These are phyloP conservation scores for Lolium perenne DNA, from an alignment of 176 grass and related monocot species.

Conservation along the genomic window DNA sequence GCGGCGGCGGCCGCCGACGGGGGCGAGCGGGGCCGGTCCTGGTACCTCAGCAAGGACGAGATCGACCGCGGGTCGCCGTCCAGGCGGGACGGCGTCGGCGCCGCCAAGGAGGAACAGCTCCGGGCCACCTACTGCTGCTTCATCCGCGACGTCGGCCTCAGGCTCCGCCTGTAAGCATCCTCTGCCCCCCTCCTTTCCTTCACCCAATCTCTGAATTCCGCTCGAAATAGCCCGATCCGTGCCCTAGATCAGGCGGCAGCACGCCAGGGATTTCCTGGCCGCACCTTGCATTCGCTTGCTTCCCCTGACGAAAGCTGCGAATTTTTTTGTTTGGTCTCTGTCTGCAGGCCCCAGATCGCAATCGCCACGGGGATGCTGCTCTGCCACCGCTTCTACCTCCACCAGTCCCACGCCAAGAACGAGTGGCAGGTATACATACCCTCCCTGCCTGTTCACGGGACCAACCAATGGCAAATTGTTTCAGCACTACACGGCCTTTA, in stretches of 20 bases:
- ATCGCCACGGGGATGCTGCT: slow-evolving; percentile 65
- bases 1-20: background rate
- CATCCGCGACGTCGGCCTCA: slow-evolving; percentile 55
- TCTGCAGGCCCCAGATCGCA: slow-evolving; percentile 65
- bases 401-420: slow-evolving; percentile 66
- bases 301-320: background rate
- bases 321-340: background rate
- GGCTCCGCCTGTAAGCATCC: slow-evolving; percentile 44
- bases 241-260: background rate
- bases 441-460: background rate
- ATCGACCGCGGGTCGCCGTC: slow-evolving; percentile 68
- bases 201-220: background rate
- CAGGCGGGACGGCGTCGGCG: slow-evolving; percentile 56
- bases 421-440: slow-evolving; percentile 48
- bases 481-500: background rate
- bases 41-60: slow-evolving; percentile 60
- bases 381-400: slow-evolving; percentile 83
- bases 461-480: slow-evolving; percentile 24
- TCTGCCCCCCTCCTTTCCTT: background rate
- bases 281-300: background rate
- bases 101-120: slow-evolving; percentile 58
- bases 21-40: background rate
- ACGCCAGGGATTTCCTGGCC: fast-evolving
- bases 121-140: slow-evolving; percentile 69
- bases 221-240: background rate